Evolutionary conservation across 164 flowering plant species (phyloP).

Genomic region (Dillenia suffruticosa): DNA sequence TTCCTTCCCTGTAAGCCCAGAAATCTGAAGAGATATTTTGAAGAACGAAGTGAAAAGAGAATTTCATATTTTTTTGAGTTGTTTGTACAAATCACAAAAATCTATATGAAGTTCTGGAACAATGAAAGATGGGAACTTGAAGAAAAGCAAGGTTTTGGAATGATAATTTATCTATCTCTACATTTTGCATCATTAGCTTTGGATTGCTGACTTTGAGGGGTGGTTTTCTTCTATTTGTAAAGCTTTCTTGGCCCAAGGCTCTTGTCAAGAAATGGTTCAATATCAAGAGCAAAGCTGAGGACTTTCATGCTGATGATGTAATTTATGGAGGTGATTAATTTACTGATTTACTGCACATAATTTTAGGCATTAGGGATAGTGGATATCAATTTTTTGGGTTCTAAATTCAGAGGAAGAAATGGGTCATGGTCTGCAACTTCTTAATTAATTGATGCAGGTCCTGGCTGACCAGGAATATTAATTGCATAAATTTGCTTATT

Average conservation of each 20-base stretch:
- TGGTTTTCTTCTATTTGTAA: constrained; percentile 6
- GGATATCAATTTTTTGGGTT: neutral
- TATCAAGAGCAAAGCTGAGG: constrained; percentile 72
- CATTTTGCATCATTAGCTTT: constrained; percentile 1
- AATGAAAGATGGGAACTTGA: constrained; percentile 83
- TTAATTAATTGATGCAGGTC: too few relatives aligned
- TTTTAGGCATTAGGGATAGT: constrained; percentile 3
- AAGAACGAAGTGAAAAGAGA: constrained; percentile 5
- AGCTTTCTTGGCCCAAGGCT: constrained; percentile 88
- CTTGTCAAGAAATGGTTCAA: constrained; percentile 86
- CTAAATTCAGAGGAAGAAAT: neutral
- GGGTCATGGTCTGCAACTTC: neutral
- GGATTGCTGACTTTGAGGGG: constrained; percentile 13
- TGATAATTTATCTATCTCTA: neutral
- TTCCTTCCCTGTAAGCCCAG: constrained; percentile 1
- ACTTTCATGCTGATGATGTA: constrained; percentile 68
- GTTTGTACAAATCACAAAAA: constrained; percentile 1
- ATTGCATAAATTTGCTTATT: too few relatives aligned
- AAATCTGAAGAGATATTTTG: neutral
- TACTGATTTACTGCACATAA: neutral
- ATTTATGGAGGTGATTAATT: constrained; percentile 40
- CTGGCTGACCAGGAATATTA: too few relatives aligned
- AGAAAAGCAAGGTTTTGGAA: constrained; percentile 79
- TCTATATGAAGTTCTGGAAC: constrained; percentile 68
- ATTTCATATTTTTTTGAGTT: neutral